Evolutionary conservation across 345 rosid genomes (phyloP), one percentile per base, ranked within the genome.

Genomic region (Moricandia moricandioides): DNA sequence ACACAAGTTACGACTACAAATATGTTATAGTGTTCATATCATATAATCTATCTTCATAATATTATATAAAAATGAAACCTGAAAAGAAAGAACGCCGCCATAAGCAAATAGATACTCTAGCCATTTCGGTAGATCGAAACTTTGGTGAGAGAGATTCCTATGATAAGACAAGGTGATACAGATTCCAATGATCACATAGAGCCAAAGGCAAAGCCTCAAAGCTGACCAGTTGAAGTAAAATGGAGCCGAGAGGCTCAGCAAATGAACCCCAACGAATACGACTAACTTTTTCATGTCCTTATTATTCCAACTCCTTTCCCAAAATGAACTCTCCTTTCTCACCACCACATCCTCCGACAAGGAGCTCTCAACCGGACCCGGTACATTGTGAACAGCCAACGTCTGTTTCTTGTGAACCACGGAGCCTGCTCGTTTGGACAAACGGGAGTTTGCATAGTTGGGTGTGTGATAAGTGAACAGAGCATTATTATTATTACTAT

Each of bases 81-180:
- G 93, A 69, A 86, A 74, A 35, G 96, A 89, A 11, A 79, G 81
- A 70, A 73, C 73, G 33, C 90, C 94, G 59, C 90, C 89, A 62
- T 87, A 87, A 14, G 97, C 92, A 65, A 88, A 92, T 4, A 75
- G 12, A 71, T 92, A 92, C 73, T 90, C 94, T 8, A 90, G 93
- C 92, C 86, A 86, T 76, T 86, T 90, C 24, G 92, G 88, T 16
- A 89, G 76, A 80, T 83, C 82, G 72, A 91, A 91, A 78, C 92
- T 91, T 72, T 85, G 79, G 60, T 91, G 92, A 45, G 88, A 68
- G 68, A 89, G 88, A 67, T 86, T 86, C 40, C 92, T 78, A 26
- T 86, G 94, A 40, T 67, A 91, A 8, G 87, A 89, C 56, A 89
- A 81, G 11, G 91, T 86, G 39, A 91, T 86, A 57, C 89, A 90